Evolutionary conservation across 805 yeast species (phyloP).

Genomic region (Saccharomycopsis oosterbeekiorum): DNA sequence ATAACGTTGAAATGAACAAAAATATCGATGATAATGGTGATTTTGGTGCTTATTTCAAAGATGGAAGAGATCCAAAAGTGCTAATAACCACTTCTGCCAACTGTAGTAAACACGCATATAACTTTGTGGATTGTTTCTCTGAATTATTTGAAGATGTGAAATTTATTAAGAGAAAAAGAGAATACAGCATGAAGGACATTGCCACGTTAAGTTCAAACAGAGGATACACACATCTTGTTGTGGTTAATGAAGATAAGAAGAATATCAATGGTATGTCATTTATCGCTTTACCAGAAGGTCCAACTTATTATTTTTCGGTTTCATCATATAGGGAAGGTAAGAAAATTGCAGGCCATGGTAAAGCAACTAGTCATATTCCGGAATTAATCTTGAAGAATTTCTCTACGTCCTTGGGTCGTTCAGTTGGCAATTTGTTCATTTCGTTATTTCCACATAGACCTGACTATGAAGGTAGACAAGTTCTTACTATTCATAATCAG

Average conservation of each 20-base stretch:
- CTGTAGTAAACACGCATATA: conserved; percentile 81
- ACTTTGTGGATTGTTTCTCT: conserved; percentile 76
- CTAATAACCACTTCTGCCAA: conserved; percentile 80
- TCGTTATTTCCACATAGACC: conserved; percentile 88
- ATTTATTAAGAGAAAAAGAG: conserved; percentile 79
- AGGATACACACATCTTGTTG: conserved; percentile 78
- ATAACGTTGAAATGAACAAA: conserved; percentile 30
- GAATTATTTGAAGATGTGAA: conserved; percentile 80
- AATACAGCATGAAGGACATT: conserved; percentile 79
- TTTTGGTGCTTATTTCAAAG: conserved; percentile 47
- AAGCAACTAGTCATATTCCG: conserved; percentile 83
- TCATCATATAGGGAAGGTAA: conserved; percentile 69
- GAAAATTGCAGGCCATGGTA: conserved; percentile 78
- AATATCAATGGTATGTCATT: conserved; percentile 81
- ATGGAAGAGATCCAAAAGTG: conserved; percentile 67
- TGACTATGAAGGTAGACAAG: conserved; percentile 92
- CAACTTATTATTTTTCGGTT: conserved; percentile 84
- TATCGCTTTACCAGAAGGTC: conserved; percentile 91
- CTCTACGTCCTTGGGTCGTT: conserved; percentile 83
- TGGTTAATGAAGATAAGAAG: conserved; percentile 81
- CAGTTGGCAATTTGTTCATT: conserved; percentile 88
- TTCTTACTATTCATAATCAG: conserved; percentile 90
- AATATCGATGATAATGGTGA: conserved; percentile 48
- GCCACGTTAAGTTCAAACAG: conserved; percentile 73
- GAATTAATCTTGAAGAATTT: conserved; percentile 89